These are phyloP conservation scores for Dillenia turbinata DNA, from an alignment of 164 flowering plant species.

Conservation along the genomic window DNA sequence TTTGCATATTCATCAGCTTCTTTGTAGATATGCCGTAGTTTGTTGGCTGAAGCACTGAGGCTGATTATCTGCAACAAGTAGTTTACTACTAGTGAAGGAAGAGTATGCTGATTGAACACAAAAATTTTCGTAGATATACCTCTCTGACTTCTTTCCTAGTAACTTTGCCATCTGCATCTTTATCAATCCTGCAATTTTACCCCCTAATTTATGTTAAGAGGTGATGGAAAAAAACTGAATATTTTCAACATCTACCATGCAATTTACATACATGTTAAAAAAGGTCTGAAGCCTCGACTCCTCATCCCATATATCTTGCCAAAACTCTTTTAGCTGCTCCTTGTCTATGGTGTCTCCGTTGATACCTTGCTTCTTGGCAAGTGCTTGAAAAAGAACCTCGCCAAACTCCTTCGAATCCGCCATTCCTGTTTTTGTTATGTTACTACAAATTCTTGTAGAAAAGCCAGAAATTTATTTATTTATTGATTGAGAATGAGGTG, in stretches of 20 bases:
- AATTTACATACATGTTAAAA: conserved; percentile 38
- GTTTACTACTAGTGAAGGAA: neutral
- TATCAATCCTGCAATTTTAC: conserved; percentile 34
- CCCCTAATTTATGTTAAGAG: too few species aligned
- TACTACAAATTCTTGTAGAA: too few species aligned
- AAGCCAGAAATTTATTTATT: neutral
- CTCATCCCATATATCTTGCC: conserved; percentile 38
- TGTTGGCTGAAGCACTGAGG: conserved; percentile 46
- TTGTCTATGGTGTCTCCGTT: conserved; percentile 22
- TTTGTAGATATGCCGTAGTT: conserved; percentile 34
- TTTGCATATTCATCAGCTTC: conserved; percentile 42
- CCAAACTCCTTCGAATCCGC: conserved; percentile 45
- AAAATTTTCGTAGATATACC: conserved; percentile 16
- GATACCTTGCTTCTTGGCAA: conserved; percentile 24
- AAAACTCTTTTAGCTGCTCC: conserved; percentile 29
- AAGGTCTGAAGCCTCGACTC: conserved; percentile 41
- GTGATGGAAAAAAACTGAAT: too few species aligned
- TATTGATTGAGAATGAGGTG: too few species aligned
- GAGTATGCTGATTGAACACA: neutral
- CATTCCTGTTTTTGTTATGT: conserved; percentile 23
- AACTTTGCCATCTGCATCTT: conserved; percentile 43
- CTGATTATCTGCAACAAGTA: conserved; percentile 26
- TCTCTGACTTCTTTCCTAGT: conserved; percentile 38
- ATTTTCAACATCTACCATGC: too few species aligned
- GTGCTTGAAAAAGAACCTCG: conserved; percentile 27